phyloP scores from a whole-genome alignment of 371 early-diverging fungal species.

The Coemansia sp. region DNA sequence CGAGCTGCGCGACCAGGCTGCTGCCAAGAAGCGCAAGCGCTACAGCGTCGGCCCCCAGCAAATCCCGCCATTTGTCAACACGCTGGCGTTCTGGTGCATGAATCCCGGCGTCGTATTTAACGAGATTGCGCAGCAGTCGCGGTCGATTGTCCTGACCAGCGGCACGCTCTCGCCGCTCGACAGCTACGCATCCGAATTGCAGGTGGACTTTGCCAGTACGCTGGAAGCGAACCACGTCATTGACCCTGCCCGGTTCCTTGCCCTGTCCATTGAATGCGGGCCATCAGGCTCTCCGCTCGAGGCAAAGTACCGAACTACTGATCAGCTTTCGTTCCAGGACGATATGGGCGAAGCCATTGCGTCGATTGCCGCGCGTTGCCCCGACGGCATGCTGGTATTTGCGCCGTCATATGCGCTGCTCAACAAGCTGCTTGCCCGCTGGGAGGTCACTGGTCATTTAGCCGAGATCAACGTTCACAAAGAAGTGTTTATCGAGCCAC shows the following conservation, averaged over 20 bases:
- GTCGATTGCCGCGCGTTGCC: slow-evolving; percentile 52
- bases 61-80: slow-evolving; percentile 10
- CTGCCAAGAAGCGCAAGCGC: slow-evolving; percentile 20
- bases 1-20: neutral
- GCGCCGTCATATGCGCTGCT: slow-evolving; percentile 62
- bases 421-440: slow-evolving; percentile 57
- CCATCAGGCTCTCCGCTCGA: slow-evolving; percentile 52
- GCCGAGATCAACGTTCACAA: slow-evolving; percentile 45
- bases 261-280: slow-evolving; percentile 55
- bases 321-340: slow-evolving; percentile 62
- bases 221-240: slow-evolving; percentile 67
- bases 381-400: slow-evolving; percentile 67
- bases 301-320: slow-evolving; percentile 58
- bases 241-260: slow-evolving; percentile 55
- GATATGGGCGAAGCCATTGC: slow-evolving; percentile 65
- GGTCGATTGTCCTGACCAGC: slow-evolving; percentile 78
- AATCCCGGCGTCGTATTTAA: slow-evolving; percentile 66
- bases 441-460: slow-evolving; percentile 54
- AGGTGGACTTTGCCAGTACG: slow-evolving; percentile 52
- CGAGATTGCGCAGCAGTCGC: slow-evolving; percentile 53
- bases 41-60: neutral
- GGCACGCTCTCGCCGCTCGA: slow-evolving; percentile 82
- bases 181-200: slow-evolving; percentile 70
- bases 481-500: slow-evolving; percentile 55
- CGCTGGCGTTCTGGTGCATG: slow-evolving; percentile 56